These are phyloP conservation scores for bread wheat (Triticum aestivum) DNA, from an alignment of 176 grass and related monocot species.

Conservation along the genomic window DNA sequence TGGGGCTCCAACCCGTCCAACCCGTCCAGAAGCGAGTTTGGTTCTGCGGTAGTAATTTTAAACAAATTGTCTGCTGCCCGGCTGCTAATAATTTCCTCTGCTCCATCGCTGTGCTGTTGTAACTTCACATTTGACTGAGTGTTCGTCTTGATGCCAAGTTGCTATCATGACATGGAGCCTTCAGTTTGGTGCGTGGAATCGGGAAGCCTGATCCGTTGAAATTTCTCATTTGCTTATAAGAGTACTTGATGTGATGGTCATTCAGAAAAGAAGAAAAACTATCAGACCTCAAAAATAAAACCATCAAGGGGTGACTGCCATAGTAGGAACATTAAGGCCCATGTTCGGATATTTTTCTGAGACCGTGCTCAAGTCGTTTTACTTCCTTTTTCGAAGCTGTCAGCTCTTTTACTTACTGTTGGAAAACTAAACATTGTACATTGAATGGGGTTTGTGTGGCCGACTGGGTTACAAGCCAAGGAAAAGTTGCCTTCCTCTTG, in stretches of 20 bases:
- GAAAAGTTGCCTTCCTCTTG: neutral
- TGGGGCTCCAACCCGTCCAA: neutral
- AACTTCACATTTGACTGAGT: neutral
- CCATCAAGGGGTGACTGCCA: neutral
- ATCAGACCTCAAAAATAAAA: neutral
- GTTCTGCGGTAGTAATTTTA: neutral
- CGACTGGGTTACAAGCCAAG: neutral
- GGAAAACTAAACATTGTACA: too few relatives aligned
- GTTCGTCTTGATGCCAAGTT: neutral
- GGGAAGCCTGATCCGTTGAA: neutral
- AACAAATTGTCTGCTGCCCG: neutral
- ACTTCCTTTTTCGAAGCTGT: too few relatives aligned
- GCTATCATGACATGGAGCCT: neutral
- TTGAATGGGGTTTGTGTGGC: neutral
- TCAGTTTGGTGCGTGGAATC: neutral
- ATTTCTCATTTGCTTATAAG: neutral
- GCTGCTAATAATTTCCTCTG: neutral
- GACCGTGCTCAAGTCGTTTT: neutral
- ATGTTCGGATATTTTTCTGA: neutral
- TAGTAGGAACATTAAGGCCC: neutral
- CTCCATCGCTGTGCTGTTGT: neutral
- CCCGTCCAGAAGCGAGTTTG: too few relatives aligned
- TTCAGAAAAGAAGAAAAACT: neutral
- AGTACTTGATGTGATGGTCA: neutral
- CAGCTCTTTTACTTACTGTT: too few relatives aligned